Base-by-base conservation (phyloP, 208 protist species). In the Trypanosoma cruzi region DNA sequence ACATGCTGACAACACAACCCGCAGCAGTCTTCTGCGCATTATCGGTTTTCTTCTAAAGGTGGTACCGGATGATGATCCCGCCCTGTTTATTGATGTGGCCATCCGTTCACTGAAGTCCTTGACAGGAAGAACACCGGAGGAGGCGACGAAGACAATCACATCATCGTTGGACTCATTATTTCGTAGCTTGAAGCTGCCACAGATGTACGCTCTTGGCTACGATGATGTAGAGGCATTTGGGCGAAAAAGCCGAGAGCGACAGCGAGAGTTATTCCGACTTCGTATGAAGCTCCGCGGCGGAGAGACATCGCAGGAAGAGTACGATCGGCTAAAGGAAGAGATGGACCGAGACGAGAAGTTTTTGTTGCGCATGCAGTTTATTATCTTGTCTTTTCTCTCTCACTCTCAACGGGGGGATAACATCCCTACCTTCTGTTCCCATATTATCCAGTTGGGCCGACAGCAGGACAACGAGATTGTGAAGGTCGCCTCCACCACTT, bases 311-410 rank as follows among this genome's bases (percentile, higher is more conserved):
- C 76, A 91, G 67, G 77, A 82, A 40, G 71, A 80, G 53, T 86
- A 85, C 63, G 76, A 83, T n/a, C 73, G 85, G 58, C 80, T 96
- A 32, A 81, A 86, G 64, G 85, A 85, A 53, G 85, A 93, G 79
- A 93, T 95, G 76, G 87, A 93, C 65, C 75, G 83, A 14, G 92
- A 96, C 57, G 88, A 95, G 64, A 95, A 95, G 67, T 96, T 95
- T 54, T 77, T 96, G 42, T 79, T 94, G 37, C 87, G 92, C 63
- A 96, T 96, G 83, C 92, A 96, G 80, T 86, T 88, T 63, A 93
- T 96, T 63, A 88, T 95, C 0, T 76, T 92, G 16, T 80, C 84
- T 20, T 94, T 89, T 69, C 82, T 96, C 44, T 93, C 89, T 14
- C 70, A 94, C 73, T 90, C 89, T 10, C 77, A 92, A 63, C 80